phyloP scores from a whole-genome alignment of 352 stramenopile species.

The Globisporangium paroecandrum region DNA sequence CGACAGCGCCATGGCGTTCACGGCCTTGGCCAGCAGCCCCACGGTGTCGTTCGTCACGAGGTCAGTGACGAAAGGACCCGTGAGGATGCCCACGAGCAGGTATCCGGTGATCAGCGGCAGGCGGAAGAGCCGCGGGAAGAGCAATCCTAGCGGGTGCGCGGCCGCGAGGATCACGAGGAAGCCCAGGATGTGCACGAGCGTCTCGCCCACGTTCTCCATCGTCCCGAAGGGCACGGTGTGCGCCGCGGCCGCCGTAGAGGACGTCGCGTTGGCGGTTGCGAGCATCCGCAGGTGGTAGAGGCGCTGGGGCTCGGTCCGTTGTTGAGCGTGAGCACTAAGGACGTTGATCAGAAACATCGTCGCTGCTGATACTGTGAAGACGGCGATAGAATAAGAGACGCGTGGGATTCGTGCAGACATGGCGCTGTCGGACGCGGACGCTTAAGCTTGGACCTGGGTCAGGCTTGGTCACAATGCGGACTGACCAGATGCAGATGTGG shows the following conservation, averaged over 20 bases:
- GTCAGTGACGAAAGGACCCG: neutral
- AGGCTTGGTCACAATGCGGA: neutral
- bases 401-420: neutral
- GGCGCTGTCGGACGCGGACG: too few species aligned
- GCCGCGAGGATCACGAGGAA: neutral
- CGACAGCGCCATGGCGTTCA: neutral
- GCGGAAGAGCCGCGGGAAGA: neutral
- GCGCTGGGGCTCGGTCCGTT: neutral
- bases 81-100: neutral
- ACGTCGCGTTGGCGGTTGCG: neutral
- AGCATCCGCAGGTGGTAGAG: neutral
- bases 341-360: neutral
- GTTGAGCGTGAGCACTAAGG: neutral
- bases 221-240: neutral
- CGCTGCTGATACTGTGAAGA: neutral
- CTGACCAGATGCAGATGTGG: neutral
- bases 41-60: neutral
- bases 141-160: neutral
- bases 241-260: neutral
- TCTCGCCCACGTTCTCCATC: slow-evolving; percentile 1
- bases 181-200: neutral
- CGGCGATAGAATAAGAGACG: neutral
- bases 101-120: neutral
- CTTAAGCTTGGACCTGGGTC: neutral
- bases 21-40: neutral